Conservation (phyloP, 2,329 filamentous ascomycete species). For the Pseudogymnoascus sp. region DNA sequence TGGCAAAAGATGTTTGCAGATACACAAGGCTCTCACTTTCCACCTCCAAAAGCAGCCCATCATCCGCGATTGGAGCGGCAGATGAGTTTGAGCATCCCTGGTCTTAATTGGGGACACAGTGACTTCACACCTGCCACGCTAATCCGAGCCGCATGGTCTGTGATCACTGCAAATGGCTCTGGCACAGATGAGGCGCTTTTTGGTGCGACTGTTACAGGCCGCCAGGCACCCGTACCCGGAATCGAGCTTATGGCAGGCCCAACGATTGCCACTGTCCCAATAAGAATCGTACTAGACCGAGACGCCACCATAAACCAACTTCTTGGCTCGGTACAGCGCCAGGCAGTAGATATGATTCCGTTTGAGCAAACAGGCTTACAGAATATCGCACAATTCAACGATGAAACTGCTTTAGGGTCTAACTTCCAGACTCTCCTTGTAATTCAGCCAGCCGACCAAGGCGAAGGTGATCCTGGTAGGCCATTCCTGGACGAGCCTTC, state of each 20-base stretch:
- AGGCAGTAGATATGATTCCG: slow-evolving; percentile 41
- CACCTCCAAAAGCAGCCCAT: background rate
- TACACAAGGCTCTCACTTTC: background rate
- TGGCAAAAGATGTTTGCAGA: background rate
- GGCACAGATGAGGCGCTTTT: slow-evolving; percentile 33
- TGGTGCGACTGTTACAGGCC: slow-evolving; percentile 35
- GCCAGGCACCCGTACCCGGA: slow-evolving; percentile 31
- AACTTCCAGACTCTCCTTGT: slow-evolving; percentile 20
- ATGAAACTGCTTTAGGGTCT: slow-evolving; percentile 14
- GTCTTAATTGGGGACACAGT: background rate
- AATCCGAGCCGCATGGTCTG: slow-evolving; percentile 34
- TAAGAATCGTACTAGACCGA: slow-evolving; percentile 23
- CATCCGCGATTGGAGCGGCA: background rate
- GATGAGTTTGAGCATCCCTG: background rate
- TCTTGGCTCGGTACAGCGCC: slow-evolving; percentile 12
- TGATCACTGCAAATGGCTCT: slow-evolving; percentile 31
- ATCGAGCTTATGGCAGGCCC: slow-evolving; percentile 37
- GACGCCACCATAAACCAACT: background rate
- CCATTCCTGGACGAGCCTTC: background rate
- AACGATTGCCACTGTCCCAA: slow-evolving; percentile 36
- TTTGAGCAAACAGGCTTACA: slow-evolving; percentile 39
- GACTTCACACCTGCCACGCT: slow-evolving; percentile 24
- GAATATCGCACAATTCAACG: slow-evolving; percentile 17
- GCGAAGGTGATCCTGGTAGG: background rate
- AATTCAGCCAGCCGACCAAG: slow-evolving; percentile 16